Percentiles rank a stretch among this genome's conserved stretches.
Conservation (phyloP, 2,329 filamentous ascomycete species). For the Hymenoscyphus albidus region DNA sequence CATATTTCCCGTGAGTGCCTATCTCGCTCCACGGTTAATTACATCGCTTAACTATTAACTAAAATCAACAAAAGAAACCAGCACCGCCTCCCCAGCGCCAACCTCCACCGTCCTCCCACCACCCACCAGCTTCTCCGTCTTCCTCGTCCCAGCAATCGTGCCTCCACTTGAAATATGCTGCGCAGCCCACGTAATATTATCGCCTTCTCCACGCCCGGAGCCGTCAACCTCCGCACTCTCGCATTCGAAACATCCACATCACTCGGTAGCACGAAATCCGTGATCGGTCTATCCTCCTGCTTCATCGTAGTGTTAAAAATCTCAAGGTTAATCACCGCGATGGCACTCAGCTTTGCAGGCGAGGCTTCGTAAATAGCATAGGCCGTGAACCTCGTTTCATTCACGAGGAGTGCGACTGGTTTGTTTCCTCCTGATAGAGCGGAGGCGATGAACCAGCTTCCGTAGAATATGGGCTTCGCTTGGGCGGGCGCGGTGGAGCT, state of each 20-base stretch:
- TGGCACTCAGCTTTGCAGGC: neutral
- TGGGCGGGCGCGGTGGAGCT: constrained; percentile 14
- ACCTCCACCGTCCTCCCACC: constrained; percentile 4
- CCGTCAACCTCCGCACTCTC: constrained; percentile 16
- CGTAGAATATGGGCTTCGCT: constrained; percentile 8
- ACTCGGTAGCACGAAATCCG: constrained; percentile 8
- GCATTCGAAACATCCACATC: constrained; percentile 25
- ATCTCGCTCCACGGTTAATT: too few species aligned
- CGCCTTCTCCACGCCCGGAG: constrained; percentile 14
- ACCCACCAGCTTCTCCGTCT: constrained; percentile 2
- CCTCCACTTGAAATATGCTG: constrained; percentile 12
- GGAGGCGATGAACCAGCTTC: neutral
- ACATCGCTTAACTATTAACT: neutral
- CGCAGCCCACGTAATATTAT: constrained; percentile 20
- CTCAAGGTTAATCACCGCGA: neutral
- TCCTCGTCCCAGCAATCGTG: constrained; percentile 6
- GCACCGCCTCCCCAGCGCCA: constrained; percentile 13
- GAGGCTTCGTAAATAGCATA: neutral
- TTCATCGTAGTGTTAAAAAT: neutral
- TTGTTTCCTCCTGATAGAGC: neutral
- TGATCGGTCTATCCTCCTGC: neutral
- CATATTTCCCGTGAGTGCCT: too few species aligned
- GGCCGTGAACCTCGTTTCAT: neutral
- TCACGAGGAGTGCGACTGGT: neutral
- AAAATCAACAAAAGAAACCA: neutral